A percentile compares a stretch with the other conserved stretches of the same genome.
phyloP scores from a whole-genome alignment of 805 yeast genomes.

The Hanseniaspora meyeri region DNA sequence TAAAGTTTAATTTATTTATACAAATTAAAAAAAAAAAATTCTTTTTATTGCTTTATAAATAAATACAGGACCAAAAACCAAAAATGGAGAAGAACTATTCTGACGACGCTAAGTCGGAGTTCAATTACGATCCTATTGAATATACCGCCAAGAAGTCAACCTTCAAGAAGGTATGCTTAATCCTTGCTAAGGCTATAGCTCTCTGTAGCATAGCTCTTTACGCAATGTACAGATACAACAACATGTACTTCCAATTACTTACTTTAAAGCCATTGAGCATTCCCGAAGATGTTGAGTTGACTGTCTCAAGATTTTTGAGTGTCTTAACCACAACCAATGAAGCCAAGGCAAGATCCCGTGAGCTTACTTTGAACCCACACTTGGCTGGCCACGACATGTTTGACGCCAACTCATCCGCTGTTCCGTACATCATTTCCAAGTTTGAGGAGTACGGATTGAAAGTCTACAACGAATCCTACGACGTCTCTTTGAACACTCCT shows the following conservation, averaged over 20 bases:
- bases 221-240: not conserved
- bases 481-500: conserved; percentile 56
- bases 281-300: conserved; percentile 2
- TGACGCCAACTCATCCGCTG: conserved; percentile 20
- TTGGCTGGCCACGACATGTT: conserved; percentile 46
- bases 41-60: too few relatives aligned
- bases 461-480: conserved; percentile 42
- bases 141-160: not conserved
- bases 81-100: not conserved
- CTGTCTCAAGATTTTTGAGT: conserved; percentile 18
- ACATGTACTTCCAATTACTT: not conserved
- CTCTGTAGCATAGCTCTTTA: not conserved
- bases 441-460: conserved; percentile 50
- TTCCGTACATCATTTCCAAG: conserved; percentile 41
- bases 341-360: conserved; percentile 44
- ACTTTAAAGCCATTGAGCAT: not conserved
- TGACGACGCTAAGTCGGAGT: not conserved
- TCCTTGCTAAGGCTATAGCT: not conserved
- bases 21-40: too few relatives aligned
- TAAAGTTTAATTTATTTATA: too few relatives aligned
- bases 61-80: not conserved
- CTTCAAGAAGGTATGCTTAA: not conserved
- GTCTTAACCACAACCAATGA: conserved; percentile 23
- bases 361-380: conserved; percentile 43
- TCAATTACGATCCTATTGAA: not conserved